phyloP scores from a whole-genome alignment of 1,284 basidiomycete genomes.

The Neonothopanus nambi region DNA sequence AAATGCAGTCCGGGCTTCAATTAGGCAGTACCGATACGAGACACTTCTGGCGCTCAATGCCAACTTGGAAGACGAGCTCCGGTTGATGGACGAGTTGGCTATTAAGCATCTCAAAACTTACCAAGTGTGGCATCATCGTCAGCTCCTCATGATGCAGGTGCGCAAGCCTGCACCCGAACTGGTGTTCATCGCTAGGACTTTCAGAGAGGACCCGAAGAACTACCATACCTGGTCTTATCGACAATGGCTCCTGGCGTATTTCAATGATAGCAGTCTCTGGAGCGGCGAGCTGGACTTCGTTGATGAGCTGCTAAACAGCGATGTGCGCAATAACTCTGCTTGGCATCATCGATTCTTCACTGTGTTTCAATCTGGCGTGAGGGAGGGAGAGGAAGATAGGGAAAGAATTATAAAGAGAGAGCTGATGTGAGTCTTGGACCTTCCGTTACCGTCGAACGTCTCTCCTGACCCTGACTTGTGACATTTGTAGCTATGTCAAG shows the following conservation, averaged over 20 bases:
- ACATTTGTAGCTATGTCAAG: constrained; percentile 54
- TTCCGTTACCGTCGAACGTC: constrained; percentile 11
- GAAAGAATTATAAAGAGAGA: constrained; percentile 64
- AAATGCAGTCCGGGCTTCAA: no score
- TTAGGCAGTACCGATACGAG: constrained; percentile 90
- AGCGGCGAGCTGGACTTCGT: constrained; percentile 75
- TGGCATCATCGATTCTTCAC: constrained; percentile 99
- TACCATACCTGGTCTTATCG: constrained; percentile 97
- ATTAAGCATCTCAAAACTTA: constrained; percentile 87
- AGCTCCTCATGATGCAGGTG: constrained; percentile 69
- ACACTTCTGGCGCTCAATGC: constrained; percentile 71
- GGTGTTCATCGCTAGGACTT: constrained; percentile 70
- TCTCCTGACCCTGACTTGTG: constrained; percentile 6
- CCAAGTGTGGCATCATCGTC: constrained; percentile 97
- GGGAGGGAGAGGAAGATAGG: constrained; percentile 57
- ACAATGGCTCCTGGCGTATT: constrained; percentile 88
- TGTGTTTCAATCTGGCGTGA: constrained; percentile 70
- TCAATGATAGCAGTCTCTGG: constrained; percentile 76
- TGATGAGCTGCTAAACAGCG: constrained; percentile 71
- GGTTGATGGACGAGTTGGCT: constrained; percentile 83
- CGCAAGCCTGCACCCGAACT: constrained; percentile 67
- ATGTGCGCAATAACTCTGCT: constrained; percentile 94
- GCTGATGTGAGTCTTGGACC: constrained; percentile 63
- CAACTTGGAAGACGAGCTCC: constrained; percentile 74
- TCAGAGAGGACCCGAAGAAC: constrained; percentile 84